These are phyloP conservation scores for Microascus cirrosus DNA, from an alignment of 2,329 filamentous ascomycete genomes.

Conservation along the genomic window DNA sequence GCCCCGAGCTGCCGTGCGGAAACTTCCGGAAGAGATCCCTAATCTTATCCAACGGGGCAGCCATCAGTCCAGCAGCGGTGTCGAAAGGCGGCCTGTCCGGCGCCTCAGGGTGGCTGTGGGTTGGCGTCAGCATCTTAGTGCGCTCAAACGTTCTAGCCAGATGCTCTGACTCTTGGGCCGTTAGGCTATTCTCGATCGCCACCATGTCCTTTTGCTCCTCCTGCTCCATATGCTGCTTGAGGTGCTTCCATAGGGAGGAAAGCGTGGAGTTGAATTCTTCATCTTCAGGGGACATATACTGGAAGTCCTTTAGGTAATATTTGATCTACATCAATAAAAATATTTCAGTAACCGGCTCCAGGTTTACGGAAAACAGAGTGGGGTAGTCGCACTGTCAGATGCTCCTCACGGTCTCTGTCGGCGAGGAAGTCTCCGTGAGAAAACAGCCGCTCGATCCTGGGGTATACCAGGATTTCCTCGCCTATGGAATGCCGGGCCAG, in stretches of 20 bases:
- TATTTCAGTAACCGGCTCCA: not conserved
- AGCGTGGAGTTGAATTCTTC: conserved; percentile 30
- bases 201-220: conserved; percentile 39
- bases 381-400: conserved; percentile 24
- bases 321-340: conserved; percentile 32
- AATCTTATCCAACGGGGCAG: conserved; percentile 45
- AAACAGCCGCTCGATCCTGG: conserved; percentile 37
- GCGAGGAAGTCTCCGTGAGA: conserved; percentile 29
- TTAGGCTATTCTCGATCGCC: conserved; percentile 30
- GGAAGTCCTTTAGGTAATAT: conserved; percentile 35
- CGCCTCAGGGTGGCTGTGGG: conserved; percentile 36
- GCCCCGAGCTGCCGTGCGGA: not conserved
- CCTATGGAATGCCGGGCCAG: conserved; percentile 34
- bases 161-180: conserved; percentile 16
- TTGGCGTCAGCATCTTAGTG: conserved; percentile 43
- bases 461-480: conserved; percentile 41
- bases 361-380: not conserved
- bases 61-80: conserved; percentile 38
- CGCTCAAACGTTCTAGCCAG: conserved; percentile 31
- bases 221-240: conserved; percentile 34
- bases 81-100: conserved; percentile 44
- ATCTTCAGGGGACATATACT: conserved; percentile 27
- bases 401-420: conserved; percentile 33
- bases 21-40: conserved; percentile 42
- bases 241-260: conserved; percentile 26